Evolutionary conservation across 495 filamentous ascomycete genomes (phyloP), one percentile per base, ranked within the genome.

Genomic region (Trichoderma asperelloides): DNA sequence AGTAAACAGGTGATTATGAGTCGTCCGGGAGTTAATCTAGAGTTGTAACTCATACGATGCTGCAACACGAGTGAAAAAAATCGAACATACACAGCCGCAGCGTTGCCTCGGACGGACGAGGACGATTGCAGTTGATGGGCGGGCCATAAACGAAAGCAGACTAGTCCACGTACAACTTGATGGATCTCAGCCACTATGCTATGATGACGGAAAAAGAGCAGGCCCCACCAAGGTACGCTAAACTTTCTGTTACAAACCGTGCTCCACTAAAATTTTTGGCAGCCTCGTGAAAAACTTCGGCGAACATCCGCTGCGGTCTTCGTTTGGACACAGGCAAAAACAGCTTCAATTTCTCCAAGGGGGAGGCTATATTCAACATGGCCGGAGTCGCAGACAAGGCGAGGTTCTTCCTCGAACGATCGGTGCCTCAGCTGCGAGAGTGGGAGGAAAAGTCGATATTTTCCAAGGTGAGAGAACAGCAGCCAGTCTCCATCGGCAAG

Each of bases 391-490:
- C 89, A 68, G 96, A 98, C 74, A 98, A 97, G 78, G 94, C 93
- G 21, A 90, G 94, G 33, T 97, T 93, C 78, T 97, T 89, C 75
- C 82, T 98, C 57, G 95, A 98, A 78, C 88, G 92, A 69, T 90
- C 90, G 7, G 91, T 96, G 43, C 91, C 93, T 8, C 92, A 97
- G 75, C 85, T 98, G 45, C 91, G 90, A 63, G 92, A 96, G 67
- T 91, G 90, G 68, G 87, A 94, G 74, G 84, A 89, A 66, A 96
- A 96, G 73, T 88, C 91, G 66, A 89, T 98, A 67, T 98, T 98
- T 79, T 86, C 78, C 67, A 88, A 88, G 79, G 91, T 90, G 78
- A 47, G 74, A 72, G 16, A 27, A 11, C 47, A 21, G 49, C 33
- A 37, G 33, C 33, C 2, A 37, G 5, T 37, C 33, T 23, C 27